phyloP scores from a whole-genome alignment of 768 basidiomycete species.

The Agrocybe pediades region DNA sequence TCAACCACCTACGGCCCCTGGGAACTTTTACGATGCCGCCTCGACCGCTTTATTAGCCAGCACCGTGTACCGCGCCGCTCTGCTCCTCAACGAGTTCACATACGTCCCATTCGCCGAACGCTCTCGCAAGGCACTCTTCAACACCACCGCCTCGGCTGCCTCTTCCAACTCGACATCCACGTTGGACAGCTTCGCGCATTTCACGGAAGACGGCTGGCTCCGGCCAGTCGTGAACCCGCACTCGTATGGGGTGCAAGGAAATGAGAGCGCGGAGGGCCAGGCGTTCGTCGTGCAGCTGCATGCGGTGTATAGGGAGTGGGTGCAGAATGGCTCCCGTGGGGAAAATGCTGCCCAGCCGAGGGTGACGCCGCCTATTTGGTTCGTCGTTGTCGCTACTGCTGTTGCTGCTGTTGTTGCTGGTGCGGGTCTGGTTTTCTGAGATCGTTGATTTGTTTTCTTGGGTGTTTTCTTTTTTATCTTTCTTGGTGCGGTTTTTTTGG shows the following conservation, averaged over 20 bases:
- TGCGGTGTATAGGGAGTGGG: constrained; percentile 79
- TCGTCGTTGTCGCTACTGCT: no score
- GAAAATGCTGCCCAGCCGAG: constrained; percentile 34
- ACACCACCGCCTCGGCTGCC: constrained; percentile 15
- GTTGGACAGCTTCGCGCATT: constrained; percentile 16
- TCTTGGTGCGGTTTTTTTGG: neutral
- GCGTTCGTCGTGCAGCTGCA: constrained; percentile 79
- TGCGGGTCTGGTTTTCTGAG: neutral
- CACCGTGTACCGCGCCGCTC: constrained; percentile 73
- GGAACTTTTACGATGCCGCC: constrained; percentile 71
- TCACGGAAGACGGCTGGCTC: constrained; percentile 57
- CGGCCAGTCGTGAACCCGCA: constrained; percentile 78
- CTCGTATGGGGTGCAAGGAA: constrained; percentile 45
- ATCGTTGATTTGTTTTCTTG: neutral
- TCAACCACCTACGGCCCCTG: constrained; percentile 32
- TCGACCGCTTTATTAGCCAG: constrained; percentile 76
- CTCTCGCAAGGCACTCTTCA: constrained; percentile 43
- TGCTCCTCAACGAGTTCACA: constrained; percentile 48
- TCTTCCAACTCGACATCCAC: constrained; percentile 16
- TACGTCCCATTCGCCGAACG: constrained; percentile 61
- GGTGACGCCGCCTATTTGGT: no score
- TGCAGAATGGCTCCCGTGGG: constrained; percentile 52
- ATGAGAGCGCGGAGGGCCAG: constrained; percentile 71
- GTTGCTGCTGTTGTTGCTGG: no score
- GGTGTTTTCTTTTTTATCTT: neutral